Evolutionary conservation across 2,329 filamentous ascomycete genomes (phyloP), one percentile per base, ranked within the genome.

Genomic region (Paecilomyces dactylethromorphus): DNA sequence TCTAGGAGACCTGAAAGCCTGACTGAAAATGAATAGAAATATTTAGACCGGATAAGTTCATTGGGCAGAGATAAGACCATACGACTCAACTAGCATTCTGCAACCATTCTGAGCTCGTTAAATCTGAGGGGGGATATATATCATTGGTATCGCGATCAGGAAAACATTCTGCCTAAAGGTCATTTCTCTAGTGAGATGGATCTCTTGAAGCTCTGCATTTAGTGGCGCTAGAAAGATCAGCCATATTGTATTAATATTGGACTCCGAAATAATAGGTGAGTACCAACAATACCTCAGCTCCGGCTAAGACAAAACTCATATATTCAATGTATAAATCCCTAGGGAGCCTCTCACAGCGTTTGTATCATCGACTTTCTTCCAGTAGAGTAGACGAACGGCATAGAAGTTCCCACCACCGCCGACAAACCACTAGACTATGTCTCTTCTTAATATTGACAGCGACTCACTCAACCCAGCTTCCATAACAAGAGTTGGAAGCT

Each of bases 371-470:
- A 56, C 24, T 54, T 33, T 39, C 21, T 13, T 29, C 59, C 59
- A 60, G 24, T 56, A 33, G 21, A 58, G 29, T 13, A 60, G 26
- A 24, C 58, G 22, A n/a, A 53, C 52, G 12, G 35, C 24, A 5
- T 53, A 39, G 5, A 58, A 54, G 2, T 24, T 22, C 26, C 31
- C 39, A 35, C 45, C 45, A 21, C 56, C 53, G 6, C 39, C 53
- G 6, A 60, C 35, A 5, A 60, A 24, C 56, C 59, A 58, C 13
- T 54, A n/a, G 13, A 56, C 58, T 49, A 60, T 54, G 32, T 60
- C 31, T 22, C 51, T 52, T 39, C 39, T 15, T 5, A 56, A 39
- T 15, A 50, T 8, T 15, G 11, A 6, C 21, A 31, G 31, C n/a
- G 59, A 56, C 26, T 60, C 49, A 22, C 21, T 39, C 59, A 56